phyloP scores from a whole-genome alignment of 1,139 yeast genomes.

The Yamadazyma atmosphaerica region DNA sequence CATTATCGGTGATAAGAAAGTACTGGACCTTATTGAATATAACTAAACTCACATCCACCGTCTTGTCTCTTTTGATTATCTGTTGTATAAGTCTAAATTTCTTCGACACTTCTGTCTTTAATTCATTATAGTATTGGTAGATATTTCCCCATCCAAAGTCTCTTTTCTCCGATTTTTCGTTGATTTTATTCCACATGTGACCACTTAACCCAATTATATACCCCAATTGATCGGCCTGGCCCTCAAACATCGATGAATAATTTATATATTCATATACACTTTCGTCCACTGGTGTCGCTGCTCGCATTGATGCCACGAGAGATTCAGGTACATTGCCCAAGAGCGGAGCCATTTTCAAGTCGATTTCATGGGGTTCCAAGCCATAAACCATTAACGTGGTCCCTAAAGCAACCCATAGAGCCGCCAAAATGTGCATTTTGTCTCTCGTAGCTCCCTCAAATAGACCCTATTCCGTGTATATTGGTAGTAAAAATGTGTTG shows the following conservation, averaged over 20 bases:
- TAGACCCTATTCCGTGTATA: too few species aligned
- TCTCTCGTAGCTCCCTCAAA: too few species aligned
- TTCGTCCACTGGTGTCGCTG: background rate
- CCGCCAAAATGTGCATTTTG: too few species aligned
- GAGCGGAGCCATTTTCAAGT: conserved; percentile 8
- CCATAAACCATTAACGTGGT: background rate
- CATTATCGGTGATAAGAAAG: conserved; percentile 11
- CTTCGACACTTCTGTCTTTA: conserved; percentile 2
- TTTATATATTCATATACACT: conserved; percentile 9
- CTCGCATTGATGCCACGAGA: background rate
- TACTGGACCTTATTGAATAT: conserved; percentile 7
- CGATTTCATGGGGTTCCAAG: conserved; percentile 9
- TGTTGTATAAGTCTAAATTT: conserved; percentile 10
- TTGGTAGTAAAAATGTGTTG: too few species aligned
- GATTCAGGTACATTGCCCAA: conserved; percentile 11
- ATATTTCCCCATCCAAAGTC: background rate
- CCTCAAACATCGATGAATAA: conserved; percentile 9
- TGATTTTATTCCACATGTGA: background rate
- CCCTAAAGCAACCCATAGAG: background rate
- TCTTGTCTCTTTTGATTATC: conserved; percentile 10
- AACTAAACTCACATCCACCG: conserved; percentile 9
- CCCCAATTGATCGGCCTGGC: conserved; percentile 9
- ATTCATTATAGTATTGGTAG: background rate
- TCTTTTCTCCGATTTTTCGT: too few species aligned
- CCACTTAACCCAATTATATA: conserved; percentile 5